Evolutionary conservation across 1,284 basidiomycete species (phyloP), one percentile per base, ranked within the genome.

Genomic region (Ganoderma boninense): DNA sequence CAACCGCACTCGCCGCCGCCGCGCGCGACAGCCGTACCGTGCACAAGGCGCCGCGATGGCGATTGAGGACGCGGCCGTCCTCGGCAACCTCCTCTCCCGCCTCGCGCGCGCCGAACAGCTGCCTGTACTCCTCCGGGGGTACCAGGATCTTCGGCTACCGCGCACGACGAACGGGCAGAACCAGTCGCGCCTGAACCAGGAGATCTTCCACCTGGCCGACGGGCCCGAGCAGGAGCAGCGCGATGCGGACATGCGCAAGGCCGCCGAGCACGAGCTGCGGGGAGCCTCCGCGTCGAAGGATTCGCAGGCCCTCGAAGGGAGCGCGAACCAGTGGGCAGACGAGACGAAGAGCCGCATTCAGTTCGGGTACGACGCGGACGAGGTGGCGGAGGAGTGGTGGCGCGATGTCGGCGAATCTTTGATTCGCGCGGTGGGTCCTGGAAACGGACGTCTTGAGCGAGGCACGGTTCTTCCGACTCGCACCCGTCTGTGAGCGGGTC

Each of bases 41-140:
- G 49, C 49, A 0, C 90, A 92, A 78, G 91, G 90, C 18, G 87
- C 90, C 18, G 89, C 90, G 3, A 91, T 92, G 84, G 90, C 90
- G 0, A 83, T 92, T 64, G 90, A 92, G 79, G 91, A 92, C 69
- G 89, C 87, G 0, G 89, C 87, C 0, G 87, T 90, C 0, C 82
- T 92, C 35, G 91, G 90, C 0, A 85, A 85, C 64, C 83, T 91
- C 20, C 84, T 92, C 73, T 87, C 87, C 1, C 84, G 80, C 32
- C 76, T 91, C 40, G 80, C 82, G 0, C 76, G 80, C 43, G 77
- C 72, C 23, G 67, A 78, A 0, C 87, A 90, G 72, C 81, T 91
- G 5, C 73, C 77, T 0, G 75, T 81, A 1, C 80, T 90, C 7
- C 80, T 92, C 0, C 79, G 82, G 8, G 88, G 87, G 0, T 91